Evolutionary conservation across 345 rosid genomes (phyloP).

Genomic region (Rhizophora apiculata): DNA sequence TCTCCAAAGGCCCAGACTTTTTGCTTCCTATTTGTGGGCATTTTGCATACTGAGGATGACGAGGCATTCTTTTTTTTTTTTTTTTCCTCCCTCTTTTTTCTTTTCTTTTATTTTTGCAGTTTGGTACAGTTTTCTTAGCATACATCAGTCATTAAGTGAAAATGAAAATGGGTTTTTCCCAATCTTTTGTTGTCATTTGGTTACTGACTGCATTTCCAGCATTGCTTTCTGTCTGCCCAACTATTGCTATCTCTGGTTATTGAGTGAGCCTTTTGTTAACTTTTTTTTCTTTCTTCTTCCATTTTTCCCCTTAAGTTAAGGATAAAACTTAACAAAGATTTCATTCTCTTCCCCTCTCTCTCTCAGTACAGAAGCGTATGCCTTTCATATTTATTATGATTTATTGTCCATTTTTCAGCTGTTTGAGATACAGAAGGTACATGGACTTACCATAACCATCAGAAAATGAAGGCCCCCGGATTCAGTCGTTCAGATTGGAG

Average conservation of each 20-base stretch:
- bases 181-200: too few species aligned
- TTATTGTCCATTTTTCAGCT: neutral
- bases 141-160: slow-evolving; percentile 3
- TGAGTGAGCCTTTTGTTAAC: too few species aligned
- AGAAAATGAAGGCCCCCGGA: slow-evolving; percentile 13
- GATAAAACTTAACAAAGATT: too few species aligned
- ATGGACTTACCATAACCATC: neutral
- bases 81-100: neutral
- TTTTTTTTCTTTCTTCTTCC: neutral
- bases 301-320: too few species aligned
- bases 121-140: slow-evolving; percentile 17
- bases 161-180: neutral
- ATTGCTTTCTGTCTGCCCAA: too few species aligned
- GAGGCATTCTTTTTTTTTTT: slow-evolving; percentile 36
- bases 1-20: slow-evolving; percentile 56
- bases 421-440: neutral
- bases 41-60: slow-evolving; percentile 52
- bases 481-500: slow-evolving; percentile 23
- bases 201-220: neutral
- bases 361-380: neutral
- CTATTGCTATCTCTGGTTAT: too few species aligned
- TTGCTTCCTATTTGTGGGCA: slow-evolving; percentile 38
- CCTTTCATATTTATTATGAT: neutral
- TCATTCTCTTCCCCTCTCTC: neutral
- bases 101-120: neutral